Conservation (phyloP, 768 basidiomycete genomes). For the Coprinellus micaceus region DNA sequence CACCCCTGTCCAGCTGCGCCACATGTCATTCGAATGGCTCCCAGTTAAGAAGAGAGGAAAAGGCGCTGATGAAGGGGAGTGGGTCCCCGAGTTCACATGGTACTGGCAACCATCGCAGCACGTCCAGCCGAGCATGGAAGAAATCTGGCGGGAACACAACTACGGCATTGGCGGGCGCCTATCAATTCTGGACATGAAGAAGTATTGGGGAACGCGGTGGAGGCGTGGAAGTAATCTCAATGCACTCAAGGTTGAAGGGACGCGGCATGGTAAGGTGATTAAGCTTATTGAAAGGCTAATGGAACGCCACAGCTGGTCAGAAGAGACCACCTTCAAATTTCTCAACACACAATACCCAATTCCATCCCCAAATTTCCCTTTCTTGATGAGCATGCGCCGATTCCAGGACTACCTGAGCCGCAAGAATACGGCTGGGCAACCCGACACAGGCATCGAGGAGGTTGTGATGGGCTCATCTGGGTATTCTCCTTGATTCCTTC, state of each 20-base stretch:
- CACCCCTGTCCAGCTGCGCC: neutral
- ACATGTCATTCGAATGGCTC: neutral
- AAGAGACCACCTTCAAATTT: neutral
- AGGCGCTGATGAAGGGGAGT: neutral
- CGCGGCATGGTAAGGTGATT: neutral
- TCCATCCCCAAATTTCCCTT: neutral
- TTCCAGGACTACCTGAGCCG: neutral
- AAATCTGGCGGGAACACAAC: neutral
- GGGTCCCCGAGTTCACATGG: neutral
- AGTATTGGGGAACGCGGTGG: neutral
- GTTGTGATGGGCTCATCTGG: too few species aligned
- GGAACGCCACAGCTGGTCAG: neutral
- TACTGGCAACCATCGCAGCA: neutral
- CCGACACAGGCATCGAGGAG: too few species aligned
- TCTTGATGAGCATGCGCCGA: neutral
- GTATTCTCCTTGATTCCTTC: neutral
- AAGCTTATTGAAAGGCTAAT: neutral
- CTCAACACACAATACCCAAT: neutral
- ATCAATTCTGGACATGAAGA: neutral
- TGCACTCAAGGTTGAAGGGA: neutral
- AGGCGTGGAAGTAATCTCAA: neutral
- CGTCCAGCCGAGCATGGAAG: neutral
- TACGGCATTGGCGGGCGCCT: neutral
- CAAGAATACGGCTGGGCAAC: too few species aligned
- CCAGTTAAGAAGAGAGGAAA: neutral